Evolutionary conservation across 306 rosid species (phyloP).

Genomic region (Malus sieversii): DNA sequence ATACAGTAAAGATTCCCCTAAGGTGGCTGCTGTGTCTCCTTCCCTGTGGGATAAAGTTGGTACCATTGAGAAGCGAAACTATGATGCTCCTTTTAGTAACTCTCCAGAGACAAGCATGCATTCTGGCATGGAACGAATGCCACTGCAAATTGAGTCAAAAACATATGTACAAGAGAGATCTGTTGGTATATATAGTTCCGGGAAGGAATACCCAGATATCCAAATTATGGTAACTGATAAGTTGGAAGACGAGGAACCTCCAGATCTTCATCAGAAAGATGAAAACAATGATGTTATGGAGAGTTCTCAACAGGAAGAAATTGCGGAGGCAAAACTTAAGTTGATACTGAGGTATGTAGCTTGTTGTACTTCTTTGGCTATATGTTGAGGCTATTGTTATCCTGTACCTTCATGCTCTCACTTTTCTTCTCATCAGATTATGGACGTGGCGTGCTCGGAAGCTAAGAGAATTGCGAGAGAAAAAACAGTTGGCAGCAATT

Average conservation of each 20-base stretch:
- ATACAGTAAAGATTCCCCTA: constrained; percentile 28
- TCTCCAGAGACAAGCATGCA: constrained; percentile 33
- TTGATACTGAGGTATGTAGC: constrained; percentile 63
- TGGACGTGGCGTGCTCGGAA: constrained; percentile 74
- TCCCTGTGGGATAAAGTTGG: constrained; percentile 31
- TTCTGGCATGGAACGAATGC: constrained; percentile 28
- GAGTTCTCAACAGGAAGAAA: constrained; percentile 47
- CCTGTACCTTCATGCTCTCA: constrained; percentile 9
- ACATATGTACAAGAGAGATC: constrained; percentile 32
- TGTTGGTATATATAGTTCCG: constrained; percentile 17
- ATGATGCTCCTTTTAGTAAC: constrained; percentile 22
- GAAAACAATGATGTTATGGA: constrained; percentile 28
- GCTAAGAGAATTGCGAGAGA: constrained; percentile 55
- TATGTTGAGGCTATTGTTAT: constrained; percentile 1
- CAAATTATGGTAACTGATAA: constrained; percentile 21
- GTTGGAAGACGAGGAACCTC: constrained; percentile 36
- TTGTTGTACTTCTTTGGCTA: constrained; percentile 7
- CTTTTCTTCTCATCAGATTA: constrained; percentile 42
- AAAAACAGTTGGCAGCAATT: constrained; percentile 62
- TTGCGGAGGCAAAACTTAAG: constrained; percentile 68
- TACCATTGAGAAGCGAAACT: constrained; percentile 19
- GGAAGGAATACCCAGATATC: constrained; percentile 16
- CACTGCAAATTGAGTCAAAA: constrained; percentile 38
- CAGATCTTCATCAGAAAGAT: constrained; percentile 28
- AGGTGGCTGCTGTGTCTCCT: constrained; percentile 16